These are phyloP conservation scores for Harringtonia lauricola DNA, from an alignment of 2,329 filamentous ascomycete genomes.

Conservation along the genomic window DNA sequence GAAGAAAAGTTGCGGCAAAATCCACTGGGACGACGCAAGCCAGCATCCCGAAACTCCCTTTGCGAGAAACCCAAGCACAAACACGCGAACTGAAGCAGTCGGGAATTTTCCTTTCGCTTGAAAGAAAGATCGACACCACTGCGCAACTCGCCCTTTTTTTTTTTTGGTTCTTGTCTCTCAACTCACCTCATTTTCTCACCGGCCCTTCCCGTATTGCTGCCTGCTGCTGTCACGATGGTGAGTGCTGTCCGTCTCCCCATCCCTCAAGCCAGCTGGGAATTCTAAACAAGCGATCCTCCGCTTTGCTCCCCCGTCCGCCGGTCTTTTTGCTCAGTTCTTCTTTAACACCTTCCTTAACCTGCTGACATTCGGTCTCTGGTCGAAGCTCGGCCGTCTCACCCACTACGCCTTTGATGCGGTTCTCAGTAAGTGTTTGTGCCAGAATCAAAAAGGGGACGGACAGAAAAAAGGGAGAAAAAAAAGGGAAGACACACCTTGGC, in stretches of 20 bases:
- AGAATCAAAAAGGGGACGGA: too few relatives aligned
- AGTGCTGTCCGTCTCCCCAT: constrained; percentile 7
- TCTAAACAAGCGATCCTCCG: constrained; percentile 22
- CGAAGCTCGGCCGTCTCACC: constrained; percentile 81
- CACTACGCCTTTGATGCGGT: constrained; percentile 97
- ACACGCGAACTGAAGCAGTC: not conserved
- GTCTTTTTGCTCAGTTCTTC: too few relatives aligned
- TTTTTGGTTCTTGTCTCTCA: not conserved
- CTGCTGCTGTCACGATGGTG: constrained; percentile 3
- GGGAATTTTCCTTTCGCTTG: not conserved
- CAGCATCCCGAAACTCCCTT: not conserved
- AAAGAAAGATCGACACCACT: not conserved
- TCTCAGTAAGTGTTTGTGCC: constrained; percentile 57
- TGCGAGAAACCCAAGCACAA: not conserved
- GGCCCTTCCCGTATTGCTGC: not conserved
- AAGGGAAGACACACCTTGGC: too few relatives aligned
- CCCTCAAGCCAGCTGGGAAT: constrained; percentile 14
- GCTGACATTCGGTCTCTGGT: constrained; percentile 57
- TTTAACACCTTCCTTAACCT: constrained; percentile 41
- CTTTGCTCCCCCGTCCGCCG: constrained; percentile 27
- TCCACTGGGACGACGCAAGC: not conserved
- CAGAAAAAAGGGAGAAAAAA: not conserved
- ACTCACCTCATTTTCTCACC: not conserved
- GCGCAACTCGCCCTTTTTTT: not conserved
- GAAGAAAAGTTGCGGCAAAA: not conserved